These are phyloP conservation scores for Chlorociboria aeruginascens DNA, from an alignment of 495 filamentous ascomycete genomes.

Conservation along the genomic window DNA sequence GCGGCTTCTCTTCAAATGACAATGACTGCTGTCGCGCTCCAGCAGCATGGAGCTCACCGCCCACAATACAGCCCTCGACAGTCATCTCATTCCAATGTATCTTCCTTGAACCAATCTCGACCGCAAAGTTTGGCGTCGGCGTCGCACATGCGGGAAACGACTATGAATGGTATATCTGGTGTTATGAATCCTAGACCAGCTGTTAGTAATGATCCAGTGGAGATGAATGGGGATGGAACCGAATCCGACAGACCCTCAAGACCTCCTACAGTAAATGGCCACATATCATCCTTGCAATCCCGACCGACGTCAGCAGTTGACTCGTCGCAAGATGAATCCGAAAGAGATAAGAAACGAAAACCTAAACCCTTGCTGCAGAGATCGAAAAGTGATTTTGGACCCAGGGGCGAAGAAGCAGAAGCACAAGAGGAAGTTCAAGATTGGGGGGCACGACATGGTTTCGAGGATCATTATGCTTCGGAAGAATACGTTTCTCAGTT, in stretches of 20 bases:
- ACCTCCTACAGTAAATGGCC: neutral
- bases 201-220: conserved; percentile 15
- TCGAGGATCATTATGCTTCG: conserved; percentile 57
- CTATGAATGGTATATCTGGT: conserved; percentile 7
- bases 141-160: conserved; percentile 5
- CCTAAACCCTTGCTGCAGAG: conserved; percentile 48
- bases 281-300: conserved; percentile 3
- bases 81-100: conserved; percentile 16
- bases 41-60: conserved; percentile 12
- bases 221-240: conserved; percentile 3
- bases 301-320: conserved; percentile 15
- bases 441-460: conserved; percentile 50
- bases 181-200: conserved; percentile 9
- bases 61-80: conserved; percentile 18
- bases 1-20: conserved; percentile 5
- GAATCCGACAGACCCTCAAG: neutral
- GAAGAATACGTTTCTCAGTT: conserved; percentile 49
- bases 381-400: conserved; percentile 61
- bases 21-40: conserved; percentile 20
- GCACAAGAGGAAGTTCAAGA: conserved; percentile 26
- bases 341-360: conserved; percentile 20
- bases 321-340: conserved; percentile 18
- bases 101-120: conserved; percentile 20
- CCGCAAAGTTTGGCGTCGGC: conserved; percentile 33
- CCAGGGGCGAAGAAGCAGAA: conserved; percentile 30